Conservation (phyloP, 176 grass and related monocot genomes). For the Rhynchospora tenuis region DNA sequence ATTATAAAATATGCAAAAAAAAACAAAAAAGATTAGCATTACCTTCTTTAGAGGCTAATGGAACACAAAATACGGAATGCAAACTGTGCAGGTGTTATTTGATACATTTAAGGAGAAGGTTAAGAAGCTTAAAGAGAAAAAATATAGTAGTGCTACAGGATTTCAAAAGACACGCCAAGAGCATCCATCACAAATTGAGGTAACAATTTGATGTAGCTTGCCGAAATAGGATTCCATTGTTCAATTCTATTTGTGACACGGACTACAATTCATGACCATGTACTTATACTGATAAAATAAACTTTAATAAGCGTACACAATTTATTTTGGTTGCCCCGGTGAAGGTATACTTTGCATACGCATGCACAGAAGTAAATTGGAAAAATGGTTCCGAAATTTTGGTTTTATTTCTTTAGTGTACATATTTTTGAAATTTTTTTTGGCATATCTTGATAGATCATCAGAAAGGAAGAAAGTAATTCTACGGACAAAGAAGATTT, state of each 20-base stretch:
- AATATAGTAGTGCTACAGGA: not conserved
- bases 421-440: not conserved
- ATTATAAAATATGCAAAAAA: not conserved
- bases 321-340: too few relatives aligned
- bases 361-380: not conserved
- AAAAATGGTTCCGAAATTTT: not conserved
- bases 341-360: too few relatives aligned
- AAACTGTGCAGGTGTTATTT: slow-evolving; percentile 30
- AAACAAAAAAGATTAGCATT: not conserved
- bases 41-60: too few relatives aligned
- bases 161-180: slow-evolving; percentile 15
- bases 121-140: not conserved
- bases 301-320: too few relatives aligned
- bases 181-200: slow-evolving; percentile 41
- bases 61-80: not conserved
- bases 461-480: not conserved
- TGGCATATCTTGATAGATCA: slow-evolving; percentile 23
- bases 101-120: slow-evolving; percentile 31
- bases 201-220: slow-evolving; percentile 18
- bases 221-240: not conserved
- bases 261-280: not conserved
- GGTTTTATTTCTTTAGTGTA: not conserved
- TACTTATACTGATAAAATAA: not conserved
- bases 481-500: not conserved
- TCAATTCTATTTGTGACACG: not conserved